Percentiles rank a stretch among this genome's conserved stretches.
Conservation (phyloP, 768 basidiomycete species). For the Daedaleopsis sinensis region DNA sequence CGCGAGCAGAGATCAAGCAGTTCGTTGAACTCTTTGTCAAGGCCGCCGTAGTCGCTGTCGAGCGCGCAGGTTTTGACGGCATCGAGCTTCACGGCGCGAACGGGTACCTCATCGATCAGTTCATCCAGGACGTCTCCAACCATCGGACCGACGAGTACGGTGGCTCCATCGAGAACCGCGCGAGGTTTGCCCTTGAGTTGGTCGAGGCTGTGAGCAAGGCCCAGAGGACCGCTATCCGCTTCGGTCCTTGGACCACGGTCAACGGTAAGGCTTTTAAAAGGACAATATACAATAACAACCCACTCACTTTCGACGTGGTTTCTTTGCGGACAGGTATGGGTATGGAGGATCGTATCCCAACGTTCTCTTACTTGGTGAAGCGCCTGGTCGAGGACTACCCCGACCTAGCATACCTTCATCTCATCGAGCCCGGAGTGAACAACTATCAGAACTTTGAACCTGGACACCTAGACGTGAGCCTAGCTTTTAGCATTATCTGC, state of each 20-base stretch:
- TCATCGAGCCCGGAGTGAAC: constrained; percentile 33
- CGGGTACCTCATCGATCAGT: constrained; percentile 44
- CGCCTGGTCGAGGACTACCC: constrained; percentile 43
- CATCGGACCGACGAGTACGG: constrained; percentile 51
- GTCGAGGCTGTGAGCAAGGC: constrained; percentile 39
- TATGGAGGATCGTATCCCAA: constrained; percentile 55
- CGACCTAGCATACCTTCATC: constrained; percentile 42
- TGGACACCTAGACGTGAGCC: constrained; percentile 4
- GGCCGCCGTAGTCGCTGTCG: constrained; percentile 32
- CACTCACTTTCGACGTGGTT: constrained; percentile 5
- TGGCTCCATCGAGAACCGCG: constrained; percentile 48
- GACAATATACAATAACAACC: not conserved
- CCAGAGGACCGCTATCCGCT: constrained; percentile 42
- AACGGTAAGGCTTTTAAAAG: constrained; percentile 27
- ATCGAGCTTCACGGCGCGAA: constrained; percentile 41
- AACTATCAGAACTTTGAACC: constrained; percentile 3
- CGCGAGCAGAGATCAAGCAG: constrained; percentile 35
- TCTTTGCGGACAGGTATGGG: constrained; percentile 48
- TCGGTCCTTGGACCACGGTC: constrained; percentile 34
- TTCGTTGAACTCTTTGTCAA: constrained; percentile 34
- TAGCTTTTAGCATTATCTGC: not conserved
- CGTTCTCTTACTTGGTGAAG: constrained; percentile 50
- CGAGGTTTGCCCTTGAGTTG: constrained; percentile 47
- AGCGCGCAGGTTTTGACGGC: constrained; percentile 49
- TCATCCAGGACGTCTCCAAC: constrained; percentile 41